Percentiles rank a stretch among this genome's conserved stretches.
These are phyloP conservation scores for Fusarium hostae DNA, from an alignment of 2,329 filamentous ascomycete species.

Conservation along the genomic window DNA sequence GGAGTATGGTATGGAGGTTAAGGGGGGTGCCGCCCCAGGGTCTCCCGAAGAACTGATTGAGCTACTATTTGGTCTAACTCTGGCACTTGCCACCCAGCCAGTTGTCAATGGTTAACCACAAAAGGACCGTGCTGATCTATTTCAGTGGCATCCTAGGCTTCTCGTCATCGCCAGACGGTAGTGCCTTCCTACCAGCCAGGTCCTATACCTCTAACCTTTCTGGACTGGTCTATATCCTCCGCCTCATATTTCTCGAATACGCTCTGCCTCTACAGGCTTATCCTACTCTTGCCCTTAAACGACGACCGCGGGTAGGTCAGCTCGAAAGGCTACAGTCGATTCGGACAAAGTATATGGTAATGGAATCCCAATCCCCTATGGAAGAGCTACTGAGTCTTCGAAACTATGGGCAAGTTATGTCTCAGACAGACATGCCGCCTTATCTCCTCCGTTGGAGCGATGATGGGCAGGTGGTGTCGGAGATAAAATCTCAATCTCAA, in stretches of 20 bases:
- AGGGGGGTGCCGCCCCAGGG: too few relatives aligned
- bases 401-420: neutral
- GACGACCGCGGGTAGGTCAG: neutral
- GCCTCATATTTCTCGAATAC: neutral
- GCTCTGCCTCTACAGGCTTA: neutral
- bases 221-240: neutral
- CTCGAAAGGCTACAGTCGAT: neutral
- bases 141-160: neutral
- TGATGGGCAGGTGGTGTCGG: neutral
- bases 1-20: too few relatives aligned
- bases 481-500: neutral
- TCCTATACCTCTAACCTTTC: neutral
- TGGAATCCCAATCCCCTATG: neutral
- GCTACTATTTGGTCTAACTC: neutral
- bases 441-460: neutral
- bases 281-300: neutral
- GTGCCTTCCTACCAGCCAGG: neutral
- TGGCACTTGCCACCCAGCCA: neutral
- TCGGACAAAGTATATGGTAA: neutral
- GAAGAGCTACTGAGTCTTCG: neutral
- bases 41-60: neutral
- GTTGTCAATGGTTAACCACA: neutral
- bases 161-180: neutral
- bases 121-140: neutral
- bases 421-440: neutral